Evolutionary conservation across 2,329 filamentous ascomycete species (phyloP).

Genomic region (Ascochyta fabae): DNA sequence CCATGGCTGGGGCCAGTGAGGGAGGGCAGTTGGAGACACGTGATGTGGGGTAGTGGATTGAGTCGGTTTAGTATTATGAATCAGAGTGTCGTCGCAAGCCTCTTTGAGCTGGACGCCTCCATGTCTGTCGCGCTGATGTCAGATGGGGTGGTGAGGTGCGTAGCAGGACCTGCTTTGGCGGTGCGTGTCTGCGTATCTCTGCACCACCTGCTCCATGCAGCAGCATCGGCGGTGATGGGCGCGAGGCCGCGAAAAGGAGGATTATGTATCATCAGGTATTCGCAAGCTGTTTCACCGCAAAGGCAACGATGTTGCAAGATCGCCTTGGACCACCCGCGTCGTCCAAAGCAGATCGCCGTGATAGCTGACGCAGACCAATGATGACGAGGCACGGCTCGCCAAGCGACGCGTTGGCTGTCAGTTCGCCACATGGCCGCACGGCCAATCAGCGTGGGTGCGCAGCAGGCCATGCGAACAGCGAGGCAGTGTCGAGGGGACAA

Average conservation of each 20-base stretch:
- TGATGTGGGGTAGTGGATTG: slow-evolving; percentile 5
- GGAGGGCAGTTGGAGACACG: not conserved
- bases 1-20: not conserved
- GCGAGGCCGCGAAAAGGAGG: not conserved
- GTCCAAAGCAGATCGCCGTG: slow-evolving; percentile 2
- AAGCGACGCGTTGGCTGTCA: not conserved
- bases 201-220: slow-evolving; percentile 1
- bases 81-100: slow-evolving; percentile 6
- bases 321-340: slow-evolving; percentile 6
- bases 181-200: too few species aligned
- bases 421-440: slow-evolving; percentile 17
- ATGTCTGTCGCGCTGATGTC: slow-evolving; percentile 4
- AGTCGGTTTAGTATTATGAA: not conserved
- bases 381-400: slow-evolving; percentile 6
- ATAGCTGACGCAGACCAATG: slow-evolving; percentile 15
- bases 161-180: too few species aligned
- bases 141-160: not conserved
- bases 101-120: not conserved
- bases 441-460: not conserved
- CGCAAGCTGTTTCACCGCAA: slow-evolving; percentile 16
- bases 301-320: slow-evolving; percentile 21
- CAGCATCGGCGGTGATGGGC: slow-evolving; percentile 3
- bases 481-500: slow-evolving; percentile 1
- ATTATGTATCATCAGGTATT: not conserved
- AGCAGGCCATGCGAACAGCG: not conserved